Conservation (phyloP, 495 filamentous ascomycete genomes). For the Neurospora sublineolata region DNA sequence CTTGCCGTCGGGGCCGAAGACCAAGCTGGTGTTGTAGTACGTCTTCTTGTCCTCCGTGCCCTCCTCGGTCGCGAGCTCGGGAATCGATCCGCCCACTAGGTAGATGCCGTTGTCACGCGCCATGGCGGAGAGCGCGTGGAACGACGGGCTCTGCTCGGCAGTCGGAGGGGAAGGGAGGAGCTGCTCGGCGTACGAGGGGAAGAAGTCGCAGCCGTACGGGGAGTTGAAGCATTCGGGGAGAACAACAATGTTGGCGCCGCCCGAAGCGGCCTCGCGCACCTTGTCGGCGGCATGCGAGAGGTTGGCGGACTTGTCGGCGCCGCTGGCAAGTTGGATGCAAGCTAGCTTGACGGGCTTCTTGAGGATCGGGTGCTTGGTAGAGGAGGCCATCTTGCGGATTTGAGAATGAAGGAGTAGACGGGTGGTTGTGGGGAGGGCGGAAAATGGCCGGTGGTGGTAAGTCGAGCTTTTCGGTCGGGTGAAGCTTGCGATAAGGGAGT, state of each 20-base stretch:
- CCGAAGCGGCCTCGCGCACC: constrained; percentile 67
- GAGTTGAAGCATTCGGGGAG: constrained; percentile 91
- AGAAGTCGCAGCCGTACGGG: constrained; percentile 85
- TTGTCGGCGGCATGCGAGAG: constrained; percentile 68
- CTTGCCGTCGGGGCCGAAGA: constrained; percentile 63
- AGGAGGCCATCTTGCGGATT: constrained; percentile 31
- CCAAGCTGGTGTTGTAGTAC: constrained; percentile 84
- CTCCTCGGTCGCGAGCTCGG: constrained; percentile 49
- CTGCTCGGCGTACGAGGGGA: constrained; percentile 83
- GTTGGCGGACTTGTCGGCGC: constrained; percentile 74
- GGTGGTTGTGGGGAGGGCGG: neutral
- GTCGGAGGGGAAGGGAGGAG: constrained; percentile 71
- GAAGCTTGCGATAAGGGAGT: neutral
- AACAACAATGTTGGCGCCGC: constrained; percentile 65
- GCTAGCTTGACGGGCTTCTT: constrained; percentile 69
- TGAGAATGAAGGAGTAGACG: neutral
- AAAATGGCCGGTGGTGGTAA: neutral
- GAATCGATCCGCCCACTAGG: constrained; percentile 86
- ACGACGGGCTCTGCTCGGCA: constrained; percentile 59
- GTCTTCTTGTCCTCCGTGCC: constrained; percentile 34
- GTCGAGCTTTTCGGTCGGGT: neutral
- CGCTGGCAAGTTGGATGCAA: constrained; percentile 69
- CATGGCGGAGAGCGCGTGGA: constrained; percentile 69
- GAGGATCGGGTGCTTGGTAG: constrained; percentile 45
- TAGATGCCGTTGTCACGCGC: constrained; percentile 66